A percentile compares a stretch with the other conserved stretches of the same genome.
These are phyloP conservation scores for Trametes meyenii DNA, from an alignment of 768 basidiomycete species.

Conservation along the genomic window DNA sequence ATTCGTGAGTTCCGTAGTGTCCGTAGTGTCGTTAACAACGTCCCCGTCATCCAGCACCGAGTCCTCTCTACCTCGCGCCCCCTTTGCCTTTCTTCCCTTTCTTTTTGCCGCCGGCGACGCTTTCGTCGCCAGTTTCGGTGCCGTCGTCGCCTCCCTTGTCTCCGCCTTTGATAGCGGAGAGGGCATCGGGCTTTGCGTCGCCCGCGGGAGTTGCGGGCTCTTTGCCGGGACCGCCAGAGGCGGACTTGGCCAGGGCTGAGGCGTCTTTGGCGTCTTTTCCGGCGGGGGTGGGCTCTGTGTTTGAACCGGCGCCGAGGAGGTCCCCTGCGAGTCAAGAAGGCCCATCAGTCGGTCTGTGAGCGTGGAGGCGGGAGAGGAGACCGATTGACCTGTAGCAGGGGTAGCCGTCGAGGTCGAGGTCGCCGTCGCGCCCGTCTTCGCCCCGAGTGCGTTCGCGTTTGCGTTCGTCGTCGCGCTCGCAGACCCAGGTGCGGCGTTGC, in stretches of 20 bases:
- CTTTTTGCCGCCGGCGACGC: background rate
- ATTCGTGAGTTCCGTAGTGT: slow-evolving; percentile 25
- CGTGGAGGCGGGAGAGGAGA: slow-evolving; percentile 18
- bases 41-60: slow-evolving; percentile 5
- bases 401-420: background rate
- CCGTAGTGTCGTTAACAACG: slow-evolving; percentile 17
- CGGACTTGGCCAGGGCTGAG: slow-evolving; percentile 14
- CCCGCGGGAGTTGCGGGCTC: slow-evolving; percentile 19
- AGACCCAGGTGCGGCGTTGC: background rate
- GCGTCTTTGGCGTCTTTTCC: slow-evolving; percentile 16
- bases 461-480: background rate
- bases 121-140: slow-evolving; percentile 22
- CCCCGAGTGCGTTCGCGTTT: background rate
- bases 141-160: slow-evolving; percentile 19
- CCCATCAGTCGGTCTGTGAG: slow-evolving; percentile 23
- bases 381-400: slow-evolving; percentile 15
- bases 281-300: slow-evolving; percentile 6
- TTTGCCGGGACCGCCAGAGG: background rate
- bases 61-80: background rate
- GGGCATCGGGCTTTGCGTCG: slow-evolving; percentile 8
- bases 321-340: slow-evolving; percentile 24
- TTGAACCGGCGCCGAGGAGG: slow-evolving; percentile 12
- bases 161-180: slow-evolving; percentile 14
- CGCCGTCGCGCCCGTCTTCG: background rate
- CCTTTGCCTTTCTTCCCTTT: background rate